Evolutionary conservation across 2,329 filamentous ascomycete species (phyloP).

Genomic region (Ceratocystis papillata): DNA sequence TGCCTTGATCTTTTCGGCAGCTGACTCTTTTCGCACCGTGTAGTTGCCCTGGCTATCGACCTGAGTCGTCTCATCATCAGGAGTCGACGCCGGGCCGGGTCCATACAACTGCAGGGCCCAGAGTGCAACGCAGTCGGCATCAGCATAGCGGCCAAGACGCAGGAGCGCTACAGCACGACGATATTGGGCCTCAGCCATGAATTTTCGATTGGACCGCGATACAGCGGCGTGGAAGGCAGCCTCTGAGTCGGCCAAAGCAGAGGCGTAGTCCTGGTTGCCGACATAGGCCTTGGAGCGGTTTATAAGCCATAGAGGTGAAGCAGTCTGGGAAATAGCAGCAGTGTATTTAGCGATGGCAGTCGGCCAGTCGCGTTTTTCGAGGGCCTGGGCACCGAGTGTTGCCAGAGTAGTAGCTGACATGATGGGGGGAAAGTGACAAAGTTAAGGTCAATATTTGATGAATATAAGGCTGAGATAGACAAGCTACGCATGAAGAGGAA

Average conservation of each 20-base stretch:
- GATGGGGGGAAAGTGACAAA: background rate
- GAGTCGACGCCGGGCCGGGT: constrained; percentile 27
- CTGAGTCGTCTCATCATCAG: constrained; percentile 18
- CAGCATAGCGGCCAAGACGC: constrained; percentile 58
- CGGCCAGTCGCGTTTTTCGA: constrained; percentile 52
- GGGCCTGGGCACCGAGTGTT: constrained; percentile 53
- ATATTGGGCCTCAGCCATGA: constrained; percentile 72
- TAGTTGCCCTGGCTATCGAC: constrained; percentile 42
- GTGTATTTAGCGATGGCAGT: constrained; percentile 59
- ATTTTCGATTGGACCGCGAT: constrained; percentile 60
- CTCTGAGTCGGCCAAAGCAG: constrained; percentile 60
- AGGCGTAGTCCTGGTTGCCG: constrained; percentile 47
- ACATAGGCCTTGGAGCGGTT: constrained; percentile 71
- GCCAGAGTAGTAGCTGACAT: constrained; percentile 41
- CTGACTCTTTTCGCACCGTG: constrained; percentile 32
- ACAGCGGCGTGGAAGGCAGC: constrained; percentile 50
- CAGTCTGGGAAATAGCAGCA: constrained; percentile 52
- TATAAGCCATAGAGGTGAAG: constrained; percentile 67
- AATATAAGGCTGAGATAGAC: background rate
- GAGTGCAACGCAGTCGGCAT: constrained; percentile 60
- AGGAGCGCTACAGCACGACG: constrained; percentile 65
- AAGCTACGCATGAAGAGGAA: background rate
- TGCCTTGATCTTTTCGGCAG: constrained; percentile 30
- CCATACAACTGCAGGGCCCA: constrained; percentile 41
- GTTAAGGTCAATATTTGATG: background rate